Evolutionary conservation across 2,329 filamentous ascomycete species (phyloP), one percentile per base, ranked within the genome.

Genomic region (Penicillium sp.): DNA sequence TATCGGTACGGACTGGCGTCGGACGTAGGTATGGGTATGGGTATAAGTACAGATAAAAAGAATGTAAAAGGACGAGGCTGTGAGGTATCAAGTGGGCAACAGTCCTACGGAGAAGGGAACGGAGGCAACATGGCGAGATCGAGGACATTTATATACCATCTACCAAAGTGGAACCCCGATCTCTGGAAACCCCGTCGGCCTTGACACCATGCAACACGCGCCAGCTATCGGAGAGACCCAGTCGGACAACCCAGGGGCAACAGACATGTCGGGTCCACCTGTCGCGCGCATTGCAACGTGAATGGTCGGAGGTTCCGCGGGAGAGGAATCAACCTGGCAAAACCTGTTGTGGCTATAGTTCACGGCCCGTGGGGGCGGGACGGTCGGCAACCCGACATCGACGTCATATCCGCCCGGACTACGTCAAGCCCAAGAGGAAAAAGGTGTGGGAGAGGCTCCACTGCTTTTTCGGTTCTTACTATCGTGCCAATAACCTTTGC

Each of bases 381-480:
- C 20, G n/a, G 11, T 53, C 54, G 50, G 54, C 41, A 51, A 46
- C 47, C 47, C 54, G 50, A 56, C 16, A 28, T 43, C 41, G 41
- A 53, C 54, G 50, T 56, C 53, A 55, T 53, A 24, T 46, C 35
- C 20, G 9, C 20, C 48, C 33, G 33, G 25, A 20, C 47, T 48
- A 53, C 54, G 54, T 56, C 54, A 56, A 56, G 50, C 11, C 31
- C 38, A 40, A 18, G 31, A 11, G 31, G 16, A 22, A 4, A 24
- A 22, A 22, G 22, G n/a, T 27, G 13, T 8, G 22, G 13, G 22
- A 25, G 24, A n/a, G 20, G 11, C 39, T 27, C 39, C 39, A 25
- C 39, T 25, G 10, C 20, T 24, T 40, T 14, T 9, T 14, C 13
- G 36, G 36, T 11, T 39, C 9, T 24, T 3, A 13, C 36, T 39